Evolutionary conservation across 371 early-diverging fungal species (phyloP), one percentile per base, ranked within the genome.

Genomic region (Mortierella sp.): DNA sequence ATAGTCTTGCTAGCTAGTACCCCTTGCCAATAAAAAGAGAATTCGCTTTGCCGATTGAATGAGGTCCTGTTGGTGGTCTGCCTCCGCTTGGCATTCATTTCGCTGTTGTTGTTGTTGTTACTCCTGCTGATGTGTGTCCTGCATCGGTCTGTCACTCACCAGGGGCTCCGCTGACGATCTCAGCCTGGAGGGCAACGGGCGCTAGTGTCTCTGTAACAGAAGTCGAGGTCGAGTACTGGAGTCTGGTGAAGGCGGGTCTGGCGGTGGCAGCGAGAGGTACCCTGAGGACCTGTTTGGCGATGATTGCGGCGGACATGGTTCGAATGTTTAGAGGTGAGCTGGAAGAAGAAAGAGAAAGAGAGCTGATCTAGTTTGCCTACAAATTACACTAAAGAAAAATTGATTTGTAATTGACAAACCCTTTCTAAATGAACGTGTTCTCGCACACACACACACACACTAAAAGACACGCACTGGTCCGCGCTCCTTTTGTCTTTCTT

Each of bases 81-180:
- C 7, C 24, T 35, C 68, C 24, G 68, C 38, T 21, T 38, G 38
- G n/a, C 54, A 29, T 58, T 49, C 51, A 41, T 41, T 41, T 46
- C 48, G 48, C 14, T 46, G 14, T 74, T 11, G 41, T 58, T 38
- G 10, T 41, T 24, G 24, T 54, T 24, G 49, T 21, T 32, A 24
- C 35, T 49, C 7, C 4, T 11, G 14, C 16, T n/a, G 24, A 4
- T 48, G 43, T 27, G n/a, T 24, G 63, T 32, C 63, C 35, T 44
- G 74, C 46, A 54, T 29, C 29, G 16, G 54, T 29, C 72, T 18
- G 46, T 56, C 46, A 74, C 79, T 74, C 74, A 83, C 84, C 84
- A 80, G 84, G 84, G 48, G 84, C 84, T 58, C 84, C 84, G 54
- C 84, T 83, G 84, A 83, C 43, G 80, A 83, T 83, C 75, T 83